Evolutionary conservation across 305 asterid genomes (phyloP), one percentile per base, ranked within the genome.

Genomic region (Fraxinus ornus): DNA sequence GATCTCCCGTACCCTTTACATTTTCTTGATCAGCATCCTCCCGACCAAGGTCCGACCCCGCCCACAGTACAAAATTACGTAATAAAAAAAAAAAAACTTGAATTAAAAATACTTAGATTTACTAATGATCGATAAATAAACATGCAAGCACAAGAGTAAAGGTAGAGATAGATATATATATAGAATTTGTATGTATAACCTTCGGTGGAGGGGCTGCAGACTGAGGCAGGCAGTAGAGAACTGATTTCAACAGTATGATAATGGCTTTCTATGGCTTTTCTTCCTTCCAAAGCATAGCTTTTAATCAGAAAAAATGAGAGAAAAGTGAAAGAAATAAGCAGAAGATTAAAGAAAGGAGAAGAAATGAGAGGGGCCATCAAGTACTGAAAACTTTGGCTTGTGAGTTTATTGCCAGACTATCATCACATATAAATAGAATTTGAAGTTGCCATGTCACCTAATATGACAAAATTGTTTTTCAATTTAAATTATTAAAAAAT

Each of bases 171-270:
- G 7, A 41, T 41, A 68, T 28, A 28, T 24, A 68, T 68, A 12
- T 2, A 26, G 74, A 68, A 68, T 26, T 68, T 68, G 9, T 24
- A 68, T 8, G 19, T 64, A 44, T 71, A 64, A 90, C 86, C 88
- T 83, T 73, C 86, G 30, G 84, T 44, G 77, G 92, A 74, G 49
- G 86, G 80, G 21, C 78, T 88, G 91, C 96, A 92, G 86, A 85
- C 57, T 2, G 91, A 77, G 70, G 87, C 80, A 41, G 94, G 93
- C 5, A 85, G 81, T 1, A 92, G 88, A 82, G 93, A 83, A 88
- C 57, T 85, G 79, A 88, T 37, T 33, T 86, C 76, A 83, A 90
- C 62, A 4, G 96, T 87, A 32, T 89, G 92, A 79, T 80, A 86
- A 22, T 83, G 79, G 57, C 9, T 70, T 77, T 80, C 82, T 33